phyloP scores from a whole-genome alignment of 75 land plant species.

The Cryptomeria japonica region DNA sequence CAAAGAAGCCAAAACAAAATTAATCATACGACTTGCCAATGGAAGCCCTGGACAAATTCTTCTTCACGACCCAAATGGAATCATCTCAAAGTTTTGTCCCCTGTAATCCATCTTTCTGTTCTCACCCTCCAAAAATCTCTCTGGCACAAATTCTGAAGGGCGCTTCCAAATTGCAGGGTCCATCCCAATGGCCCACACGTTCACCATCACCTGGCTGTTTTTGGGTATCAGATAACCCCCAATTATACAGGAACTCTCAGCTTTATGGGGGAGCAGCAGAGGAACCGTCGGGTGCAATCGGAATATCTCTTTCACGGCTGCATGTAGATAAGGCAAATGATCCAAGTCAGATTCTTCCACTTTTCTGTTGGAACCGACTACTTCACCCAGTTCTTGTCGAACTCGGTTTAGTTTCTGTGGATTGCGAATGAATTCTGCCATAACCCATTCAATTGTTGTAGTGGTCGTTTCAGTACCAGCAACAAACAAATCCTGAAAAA shows the following conservation, averaged over 20 bases:
- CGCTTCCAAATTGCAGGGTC: conserved; percentile 60
- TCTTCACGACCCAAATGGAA: conserved; percentile 19
- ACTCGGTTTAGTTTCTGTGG: no score
- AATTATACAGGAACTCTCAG: conserved; percentile 40
- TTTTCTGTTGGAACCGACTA: no score
- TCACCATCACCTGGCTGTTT: conserved; percentile 38
- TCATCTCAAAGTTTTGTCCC: conserved; percentile 60
- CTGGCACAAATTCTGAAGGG: conserved; percentile 59
- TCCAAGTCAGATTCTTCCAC: no score
- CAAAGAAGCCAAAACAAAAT: conserved; percentile 67
- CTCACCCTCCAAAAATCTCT: conserved; percentile 46
- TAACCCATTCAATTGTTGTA: no score
- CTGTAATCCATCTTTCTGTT: conserved; percentile 34
- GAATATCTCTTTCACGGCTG: conserved; percentile 12
- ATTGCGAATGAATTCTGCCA: no score
- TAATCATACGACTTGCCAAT: no score
- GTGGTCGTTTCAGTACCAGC: no score
- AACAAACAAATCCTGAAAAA: no score
- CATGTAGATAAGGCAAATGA: conserved; percentile 15
- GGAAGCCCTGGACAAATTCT: conserved; percentile 67
- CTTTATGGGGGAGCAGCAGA: conserved; percentile 61
- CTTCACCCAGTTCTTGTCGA: no score
- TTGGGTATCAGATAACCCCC: conserved; percentile 15
- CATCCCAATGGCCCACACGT: conserved; percentile 63
- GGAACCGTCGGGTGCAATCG: conserved; percentile 79